Percentiles rank a stretch among this genome's conserved stretches.
These are phyloP conservation scores for Ogataea pignaliae DNA, from an alignment of 805 yeast genomes.

Conservation along the genomic window DNA sequence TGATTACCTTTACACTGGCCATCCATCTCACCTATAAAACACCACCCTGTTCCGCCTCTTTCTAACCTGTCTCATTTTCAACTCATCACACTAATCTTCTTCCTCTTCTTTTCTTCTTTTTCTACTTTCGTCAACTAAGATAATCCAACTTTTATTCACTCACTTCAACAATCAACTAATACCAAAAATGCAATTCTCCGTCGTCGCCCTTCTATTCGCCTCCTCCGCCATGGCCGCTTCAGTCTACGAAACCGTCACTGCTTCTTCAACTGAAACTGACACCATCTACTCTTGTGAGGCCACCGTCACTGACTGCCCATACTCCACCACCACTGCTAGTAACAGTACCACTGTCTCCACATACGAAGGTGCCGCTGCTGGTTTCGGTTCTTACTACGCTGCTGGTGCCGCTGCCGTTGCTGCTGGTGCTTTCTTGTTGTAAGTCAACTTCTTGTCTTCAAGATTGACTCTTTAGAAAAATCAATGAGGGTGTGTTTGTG, in stretches of 20 bases:
- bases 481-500: too few relatives aligned
- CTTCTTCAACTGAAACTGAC: constrained; percentile 33
- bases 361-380: constrained; percentile 29
- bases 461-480: too few relatives aligned
- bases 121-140: constrained; percentile 1
- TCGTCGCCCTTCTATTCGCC: constrained; percentile 30
- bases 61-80: too few relatives aligned
- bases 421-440: constrained; percentile 30
- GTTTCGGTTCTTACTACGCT: constrained; percentile 20
- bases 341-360: constrained; percentile 25
- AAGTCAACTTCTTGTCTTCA: constrained; percentile 6
- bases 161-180: not conserved
- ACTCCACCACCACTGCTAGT: constrained; percentile 6
- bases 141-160: constrained; percentile 24
- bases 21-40: too few relatives aligned
- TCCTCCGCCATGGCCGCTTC: constrained; percentile 34
- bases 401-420: constrained; percentile 30
- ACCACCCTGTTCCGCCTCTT: too few relatives aligned
- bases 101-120: constrained; percentile 1
- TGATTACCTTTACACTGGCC: too few relatives aligned
- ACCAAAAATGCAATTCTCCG: constrained; percentile 48
- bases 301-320: constrained; percentile 32
- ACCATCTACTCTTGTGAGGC: constrained; percentile 37
- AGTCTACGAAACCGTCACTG: constrained; percentile 30
- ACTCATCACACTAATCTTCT: too few relatives aligned